Evolutionary conservation across 2,329 filamentous ascomycete species (phyloP).

Genomic region (Fusarium floridanum): DNA sequence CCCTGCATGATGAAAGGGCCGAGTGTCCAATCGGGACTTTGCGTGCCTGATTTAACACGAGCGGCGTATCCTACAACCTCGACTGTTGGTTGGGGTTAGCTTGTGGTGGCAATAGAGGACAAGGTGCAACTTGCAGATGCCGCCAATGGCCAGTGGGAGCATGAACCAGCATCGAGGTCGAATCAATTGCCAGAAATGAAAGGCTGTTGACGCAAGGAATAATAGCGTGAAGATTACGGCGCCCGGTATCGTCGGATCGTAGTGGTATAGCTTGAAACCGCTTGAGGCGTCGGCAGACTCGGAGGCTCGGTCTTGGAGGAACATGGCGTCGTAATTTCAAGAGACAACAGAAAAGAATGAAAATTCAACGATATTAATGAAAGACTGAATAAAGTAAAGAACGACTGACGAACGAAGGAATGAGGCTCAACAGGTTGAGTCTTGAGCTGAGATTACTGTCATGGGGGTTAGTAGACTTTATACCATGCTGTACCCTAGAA

Average conservation of each 20-base stretch:
- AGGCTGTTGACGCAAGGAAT: neutral
- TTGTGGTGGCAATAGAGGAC: neutral
- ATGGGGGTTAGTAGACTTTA: neutral
- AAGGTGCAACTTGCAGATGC: neutral
- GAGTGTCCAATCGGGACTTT: neutral
- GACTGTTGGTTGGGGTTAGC: neutral
- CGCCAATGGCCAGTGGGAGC: neutral
- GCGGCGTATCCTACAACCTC: conserved; percentile 8
- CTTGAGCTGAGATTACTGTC: neutral
- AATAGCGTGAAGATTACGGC: neutral
- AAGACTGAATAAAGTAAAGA: neutral
- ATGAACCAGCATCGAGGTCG: neutral
- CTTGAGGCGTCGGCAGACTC: neutral
- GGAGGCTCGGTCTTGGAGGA: neutral
- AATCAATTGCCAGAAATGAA: neutral
- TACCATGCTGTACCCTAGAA: neutral
- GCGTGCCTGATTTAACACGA: neutral
- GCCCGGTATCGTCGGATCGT: conserved; percentile 1
- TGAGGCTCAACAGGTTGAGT: neutral
- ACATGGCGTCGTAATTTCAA: neutral
- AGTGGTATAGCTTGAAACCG: conserved; percentile 2
- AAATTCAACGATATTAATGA: neutral
- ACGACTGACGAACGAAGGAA: neutral
- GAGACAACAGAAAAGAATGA: neutral
- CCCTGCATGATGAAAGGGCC: conserved; percentile 5